Percentiles rank a stretch among this genome's conserved stretches.
Conservation (phyloP, 306 rosid genomes). For the Hippophae gyantsensis region DNA sequence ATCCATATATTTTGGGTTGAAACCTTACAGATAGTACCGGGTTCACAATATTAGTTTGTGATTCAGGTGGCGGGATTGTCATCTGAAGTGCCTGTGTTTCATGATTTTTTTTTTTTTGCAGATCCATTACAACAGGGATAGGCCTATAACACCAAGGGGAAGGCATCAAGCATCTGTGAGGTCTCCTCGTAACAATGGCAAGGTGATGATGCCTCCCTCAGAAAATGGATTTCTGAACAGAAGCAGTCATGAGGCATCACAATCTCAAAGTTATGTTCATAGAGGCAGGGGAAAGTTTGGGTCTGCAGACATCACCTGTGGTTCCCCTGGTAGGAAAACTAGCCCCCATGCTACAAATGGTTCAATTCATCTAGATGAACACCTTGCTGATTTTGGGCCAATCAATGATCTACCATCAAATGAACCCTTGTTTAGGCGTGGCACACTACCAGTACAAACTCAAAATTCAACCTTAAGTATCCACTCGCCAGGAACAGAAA, state of each 20-base stretch:
- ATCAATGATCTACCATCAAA: constrained; percentile 23
- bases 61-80: constrained; percentile 5
- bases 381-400: constrained; percentile 24
- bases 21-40: constrained; percentile 1
- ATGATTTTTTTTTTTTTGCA: constrained; percentile 19
- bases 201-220: constrained; percentile 12
- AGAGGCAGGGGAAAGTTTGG: constrained; percentile 19
- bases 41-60: neutral
- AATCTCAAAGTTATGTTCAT: constrained; percentile 19
- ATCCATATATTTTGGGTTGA: neutral
- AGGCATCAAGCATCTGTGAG: constrained; percentile 32
- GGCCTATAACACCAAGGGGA: constrained; percentile 35
- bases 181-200: constrained; percentile 36
- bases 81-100: constrained; percentile 11
- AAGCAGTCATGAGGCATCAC: constrained; percentile 24
- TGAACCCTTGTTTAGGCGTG: constrained; percentile 11
- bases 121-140: constrained; percentile 41
- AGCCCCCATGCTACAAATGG: constrained; percentile 20
- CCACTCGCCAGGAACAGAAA: constrained; percentile 15
- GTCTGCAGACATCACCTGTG: constrained; percentile 15
- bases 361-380: constrained; percentile 20
- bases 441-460: constrained; percentile 17
- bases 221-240: constrained; percentile 28
- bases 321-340: constrained; percentile 27
- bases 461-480: constrained; percentile 11